Base-by-base conservation (phyloP, 305 asterid genomes). In the Andrographis paniculata region DNA sequence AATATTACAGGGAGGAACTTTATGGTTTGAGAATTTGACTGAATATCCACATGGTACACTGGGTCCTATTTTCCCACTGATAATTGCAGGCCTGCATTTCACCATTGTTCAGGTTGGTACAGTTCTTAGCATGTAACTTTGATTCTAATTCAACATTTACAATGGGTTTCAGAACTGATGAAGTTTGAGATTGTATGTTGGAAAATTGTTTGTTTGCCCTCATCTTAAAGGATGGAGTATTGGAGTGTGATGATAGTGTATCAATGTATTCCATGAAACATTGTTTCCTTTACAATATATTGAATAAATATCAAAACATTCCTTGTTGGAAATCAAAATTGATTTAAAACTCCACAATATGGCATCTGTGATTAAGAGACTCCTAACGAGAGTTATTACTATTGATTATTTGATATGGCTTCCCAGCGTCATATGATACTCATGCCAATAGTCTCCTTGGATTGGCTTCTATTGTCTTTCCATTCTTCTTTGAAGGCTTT, bases 1-100 rank as follows among this genome's bases (percentile, higher is more conserved):
- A 38, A 51, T 46, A 35, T 62, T 64, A 50, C 78, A 89, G 98
- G 98, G 95, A 45, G 98, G 98, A 30, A 45, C 55, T 41, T 63
- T 82, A 44, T 89, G 98, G 95, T 89, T 89, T 71, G 87, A 78
- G 66, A 73, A 85, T 65, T 73, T 89, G 75, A 78, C 84, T 14
- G 94, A 80, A 52, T 68, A 55, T 61, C 81, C 95, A 38, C 84
- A 69, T 45, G 94, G 94, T 41, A 63, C 16, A 33, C 61, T 73
- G 57, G 98, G 98, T 58, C 82, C 86, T 30, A 61, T 78, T 61
- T 49, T 89, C 58, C 98, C 98, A 55, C 62, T 82, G 42, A 23
- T 71, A 47, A 76, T 85, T 47, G 83, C 80, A 17, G 82, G 75
- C 42, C 65, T 89, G 78, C 93, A 89, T 80, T 72, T 73, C 51